Percentiles rank a stretch among this genome's conserved stretches.
Conservation (phyloP, 306 rosid genomes). For the Citrullus colocynthis region DNA sequence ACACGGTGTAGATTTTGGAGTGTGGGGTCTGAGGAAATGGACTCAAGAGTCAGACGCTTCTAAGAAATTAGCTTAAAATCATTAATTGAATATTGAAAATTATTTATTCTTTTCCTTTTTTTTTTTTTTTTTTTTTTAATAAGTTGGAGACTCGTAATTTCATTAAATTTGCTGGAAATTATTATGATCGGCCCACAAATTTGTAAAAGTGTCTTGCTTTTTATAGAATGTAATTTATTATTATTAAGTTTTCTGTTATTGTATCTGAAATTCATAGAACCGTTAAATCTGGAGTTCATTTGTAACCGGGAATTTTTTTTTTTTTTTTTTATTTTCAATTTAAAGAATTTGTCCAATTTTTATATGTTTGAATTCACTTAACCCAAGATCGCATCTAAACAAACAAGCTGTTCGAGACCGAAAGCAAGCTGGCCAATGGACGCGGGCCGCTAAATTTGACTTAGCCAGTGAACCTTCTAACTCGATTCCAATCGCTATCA, state of each 20-base stretch:
- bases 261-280: not conserved
- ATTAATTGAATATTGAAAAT: not conserved
- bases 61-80: not conserved
- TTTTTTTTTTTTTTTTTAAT: not conserved
- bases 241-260: not conserved
- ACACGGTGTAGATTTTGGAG: not conserved
- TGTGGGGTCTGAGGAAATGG: not conserved
- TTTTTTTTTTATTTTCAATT: not conserved
- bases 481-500: not conserved
- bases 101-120: not conserved
- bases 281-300: not conserved
- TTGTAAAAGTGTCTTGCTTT: not conserved
- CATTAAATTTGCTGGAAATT: not conserved
- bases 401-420: not conserved
- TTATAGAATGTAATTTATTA: not conserved
- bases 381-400: not conserved
- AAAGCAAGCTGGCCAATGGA: not conserved
- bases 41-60: not conserved
- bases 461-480: not conserved
- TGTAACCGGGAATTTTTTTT: not conserved
- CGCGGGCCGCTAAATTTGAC: not conserved
- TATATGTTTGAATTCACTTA: not conserved
- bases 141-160: not conserved
- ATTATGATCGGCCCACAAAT: not conserved
- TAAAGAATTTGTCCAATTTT: not conserved